Evolutionary conservation across 805 yeast species (phyloP), one percentile per base, ranked within the genome.

Genomic region (Pachysolen tannophilus): DNA sequence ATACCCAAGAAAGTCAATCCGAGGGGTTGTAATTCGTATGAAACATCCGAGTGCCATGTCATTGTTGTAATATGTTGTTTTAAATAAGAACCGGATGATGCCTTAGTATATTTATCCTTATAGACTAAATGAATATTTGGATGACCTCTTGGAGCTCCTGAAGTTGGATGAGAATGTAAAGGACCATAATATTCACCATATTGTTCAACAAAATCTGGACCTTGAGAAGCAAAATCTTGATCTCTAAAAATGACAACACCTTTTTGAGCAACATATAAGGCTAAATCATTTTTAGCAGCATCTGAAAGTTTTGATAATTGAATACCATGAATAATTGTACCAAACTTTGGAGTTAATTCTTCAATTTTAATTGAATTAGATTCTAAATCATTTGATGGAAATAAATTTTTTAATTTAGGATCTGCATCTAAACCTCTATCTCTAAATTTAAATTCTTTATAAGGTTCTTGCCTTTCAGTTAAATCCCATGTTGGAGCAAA

Each of bases 1-100:
- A 70, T 65, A 21, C 70, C 56, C 45, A 73, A 61, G 28, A 69
- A 61, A 1, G 76, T 69, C n/a, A 60, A 52, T 3, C 71, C 69
- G 7, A 74, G 81, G 5, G 86, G 82, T 52, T 77, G 83, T 39
- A 65, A 63, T 55, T 80, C 87, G 50, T 76, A 79, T 26, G 83
- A 71, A 28, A 77, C 67, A 46, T 68, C 74, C 5, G 72, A 59
- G 48, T 68, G 74, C 65, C 69, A 69, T 18, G 54, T 48, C 20
- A 65, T 53, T 38, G 61, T 54, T 44, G 58, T 34, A 61, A 53
- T 44, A 57, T 53, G 14, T 48, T 43, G 6, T 43, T 40, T 32
- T 55, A 58, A 7, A 49, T 54, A 40, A 58, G 47, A 25, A 46
- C 52, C 32, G 50, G 47, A 34, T 53, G 63, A 30, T 7, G 29